These are phyloP conservation scores for Fraxinus pennsylvanica DNA, from an alignment of 257 asterid genomes.

Conservation along the genomic window DNA sequence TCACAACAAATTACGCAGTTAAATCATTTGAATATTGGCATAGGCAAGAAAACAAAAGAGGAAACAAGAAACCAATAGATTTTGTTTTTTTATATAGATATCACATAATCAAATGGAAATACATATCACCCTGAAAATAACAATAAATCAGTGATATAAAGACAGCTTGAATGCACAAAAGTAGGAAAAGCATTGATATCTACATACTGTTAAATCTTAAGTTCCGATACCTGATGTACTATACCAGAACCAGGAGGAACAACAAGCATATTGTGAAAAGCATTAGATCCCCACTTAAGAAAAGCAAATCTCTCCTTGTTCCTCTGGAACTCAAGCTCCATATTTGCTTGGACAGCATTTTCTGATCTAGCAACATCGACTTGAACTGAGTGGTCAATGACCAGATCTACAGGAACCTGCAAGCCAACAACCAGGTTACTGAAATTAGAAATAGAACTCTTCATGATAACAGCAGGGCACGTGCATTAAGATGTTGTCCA, in stretches of 20 bases:
- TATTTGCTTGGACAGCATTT: conserved; percentile 89
- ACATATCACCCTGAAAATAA: neutral
- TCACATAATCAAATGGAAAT: conserved; percentile 15
- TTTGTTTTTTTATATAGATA: neutral
- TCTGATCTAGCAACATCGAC: conserved; percentile 90
- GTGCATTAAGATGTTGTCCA: neutral
- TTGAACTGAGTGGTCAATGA: conserved; percentile 95
- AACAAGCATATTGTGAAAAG: conserved; percentile 95
- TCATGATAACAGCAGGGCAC: neutral
- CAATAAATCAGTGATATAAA: neutral
- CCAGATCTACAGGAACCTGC: conserved; percentile 98
- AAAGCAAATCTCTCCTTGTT: conserved; percentile 97
- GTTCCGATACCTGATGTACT: conserved; percentile 78
- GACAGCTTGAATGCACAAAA: neutral
- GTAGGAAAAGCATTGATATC: neutral
- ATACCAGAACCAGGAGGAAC: conserved; percentile 99
- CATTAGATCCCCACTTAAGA: conserved; percentile 97
- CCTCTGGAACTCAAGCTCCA: conserved; percentile 91
- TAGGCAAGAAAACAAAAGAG: neutral
- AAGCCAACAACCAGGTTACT: conserved; percentile 26
- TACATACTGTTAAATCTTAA: conserved; percentile 12
- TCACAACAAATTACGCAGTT: conserved; percentile 9
- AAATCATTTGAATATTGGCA: neutral
- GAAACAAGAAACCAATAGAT: neutral
- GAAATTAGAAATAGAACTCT: conserved; percentile 5